These are phyloP conservation scores for Nothomitra cinnamomea DNA, from an alignment of 2,329 filamentous ascomycete genomes.

Conservation along the genomic window DNA sequence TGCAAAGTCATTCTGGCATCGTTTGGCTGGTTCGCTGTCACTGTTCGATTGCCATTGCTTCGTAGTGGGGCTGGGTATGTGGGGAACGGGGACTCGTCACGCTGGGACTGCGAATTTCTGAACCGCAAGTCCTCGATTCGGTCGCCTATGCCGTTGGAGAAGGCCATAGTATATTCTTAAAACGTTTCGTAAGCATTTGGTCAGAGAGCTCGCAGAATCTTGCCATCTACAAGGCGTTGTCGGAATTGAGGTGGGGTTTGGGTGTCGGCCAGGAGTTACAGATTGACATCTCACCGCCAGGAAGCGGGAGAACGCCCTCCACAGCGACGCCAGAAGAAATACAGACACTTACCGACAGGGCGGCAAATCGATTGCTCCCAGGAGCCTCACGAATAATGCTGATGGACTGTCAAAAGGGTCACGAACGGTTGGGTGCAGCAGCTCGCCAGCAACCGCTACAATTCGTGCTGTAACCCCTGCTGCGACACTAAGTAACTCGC, in stretches of 20 bases:
- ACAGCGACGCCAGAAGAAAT: background rate
- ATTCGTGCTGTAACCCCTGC: background rate
- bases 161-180: slow-evolving; percentile 35
- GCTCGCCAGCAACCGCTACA: slow-evolving; percentile 2
- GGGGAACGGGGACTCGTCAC: slow-evolving; percentile 59
- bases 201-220: background rate
- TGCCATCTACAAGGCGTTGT: background rate
- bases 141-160: slow-evolving; percentile 42
- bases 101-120: slow-evolving; percentile 58
- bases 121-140: slow-evolving; percentile 68
- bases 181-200: background rate
- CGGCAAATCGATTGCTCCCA: slow-evolving; percentile 1
- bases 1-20: slow-evolving; percentile 66
- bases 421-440: background rate
- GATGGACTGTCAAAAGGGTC: background rate
- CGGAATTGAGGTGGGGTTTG: slow-evolving; percentile 4
- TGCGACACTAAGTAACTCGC: slow-evolving; percentile 1
- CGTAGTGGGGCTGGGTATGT: slow-evolving; percentile 55
- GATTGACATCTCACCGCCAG: background rate
- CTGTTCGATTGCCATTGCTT: slow-evolving; percentile 3
- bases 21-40: slow-evolving; percentile 19
- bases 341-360: slow-evolving; percentile 1
- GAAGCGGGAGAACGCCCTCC: background rate
- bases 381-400: background rate
- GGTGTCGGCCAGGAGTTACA: slow-evolving; percentile 2